Evolutionary conservation across 2,329 filamentous ascomycete genomes (phyloP).

Genomic region (Phoma sp.): DNA sequence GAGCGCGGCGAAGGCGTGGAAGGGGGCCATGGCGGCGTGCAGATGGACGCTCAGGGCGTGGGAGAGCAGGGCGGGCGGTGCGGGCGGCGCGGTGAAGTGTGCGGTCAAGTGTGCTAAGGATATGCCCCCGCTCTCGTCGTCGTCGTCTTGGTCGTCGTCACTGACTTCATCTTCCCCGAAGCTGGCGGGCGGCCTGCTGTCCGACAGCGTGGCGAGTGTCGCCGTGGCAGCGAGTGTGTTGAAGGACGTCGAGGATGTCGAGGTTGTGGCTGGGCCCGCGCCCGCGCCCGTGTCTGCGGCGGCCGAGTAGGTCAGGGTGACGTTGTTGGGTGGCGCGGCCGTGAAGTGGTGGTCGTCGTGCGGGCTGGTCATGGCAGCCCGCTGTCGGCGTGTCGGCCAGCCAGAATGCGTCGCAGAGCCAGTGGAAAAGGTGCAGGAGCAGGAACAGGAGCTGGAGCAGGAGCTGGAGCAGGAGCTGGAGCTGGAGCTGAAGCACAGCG

Average conservation of each 20-base stretch:
- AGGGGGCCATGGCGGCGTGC: constrained; percentile 26
- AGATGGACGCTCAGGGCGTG: constrained; percentile 8
- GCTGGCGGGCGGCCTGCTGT: constrained; percentile 38
- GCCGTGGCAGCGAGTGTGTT: constrained; percentile 32
- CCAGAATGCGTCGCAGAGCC: constrained; percentile 6
- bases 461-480: not conserved
- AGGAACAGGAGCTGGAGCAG: not conserved
- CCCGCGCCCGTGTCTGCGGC: constrained; percentile 7
- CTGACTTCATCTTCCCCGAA: constrained; percentile 27
- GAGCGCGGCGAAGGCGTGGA: constrained; percentile 13
- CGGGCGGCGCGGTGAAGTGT: not conserved
- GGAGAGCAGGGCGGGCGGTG: constrained; percentile 9
- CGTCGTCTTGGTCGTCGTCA: constrained; percentile 28
- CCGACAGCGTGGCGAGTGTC: constrained; percentile 38
- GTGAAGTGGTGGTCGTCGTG: constrained; percentile 10
- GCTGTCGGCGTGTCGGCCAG: constrained; percentile 4
- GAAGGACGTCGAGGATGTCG: constrained; percentile 22
- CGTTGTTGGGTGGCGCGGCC: constrained; percentile 20
- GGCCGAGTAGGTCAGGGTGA: constrained; percentile 18
- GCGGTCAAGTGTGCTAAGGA: constrained; percentile 26
- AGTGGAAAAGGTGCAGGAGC: not conserved
- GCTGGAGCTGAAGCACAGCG: not conserved
- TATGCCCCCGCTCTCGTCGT: constrained; percentile 36
- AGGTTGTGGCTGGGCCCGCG: not conserved
- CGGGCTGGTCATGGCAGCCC: constrained; percentile 38